Conservation (phyloP, 495 filamentous ascomycete species). For the Cercophora samala region DNA sequence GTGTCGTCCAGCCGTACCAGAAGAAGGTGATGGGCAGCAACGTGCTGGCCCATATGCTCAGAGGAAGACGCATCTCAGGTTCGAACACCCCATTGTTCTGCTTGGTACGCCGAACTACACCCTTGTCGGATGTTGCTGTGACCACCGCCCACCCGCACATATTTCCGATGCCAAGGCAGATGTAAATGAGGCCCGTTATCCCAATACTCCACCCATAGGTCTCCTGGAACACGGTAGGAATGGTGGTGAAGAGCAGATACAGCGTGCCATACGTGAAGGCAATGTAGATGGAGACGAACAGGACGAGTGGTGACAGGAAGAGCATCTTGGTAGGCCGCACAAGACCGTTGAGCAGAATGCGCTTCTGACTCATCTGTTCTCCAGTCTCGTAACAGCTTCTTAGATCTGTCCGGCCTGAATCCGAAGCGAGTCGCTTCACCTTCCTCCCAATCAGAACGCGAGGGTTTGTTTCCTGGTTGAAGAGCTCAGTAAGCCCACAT, state of each 20-base stretch:
- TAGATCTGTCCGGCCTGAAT: slow-evolving; percentile 37
- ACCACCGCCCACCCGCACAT: slow-evolving; percentile 35
- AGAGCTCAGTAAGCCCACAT: slow-evolving; percentile 41
- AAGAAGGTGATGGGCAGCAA: slow-evolving; percentile 46
- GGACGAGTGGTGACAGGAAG: slow-evolving; percentile 60
- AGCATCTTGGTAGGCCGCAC: slow-evolving; percentile 57
- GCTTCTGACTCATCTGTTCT: slow-evolving; percentile 17
- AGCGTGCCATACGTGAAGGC: slow-evolving; percentile 71
- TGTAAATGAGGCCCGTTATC: slow-evolving; percentile 44
- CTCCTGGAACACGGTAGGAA: slow-evolving; percentile 57
- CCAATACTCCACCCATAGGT: slow-evolving; percentile 46
- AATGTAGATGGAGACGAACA: slow-evolving; percentile 68
- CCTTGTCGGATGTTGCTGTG: slow-evolving; percentile 40
- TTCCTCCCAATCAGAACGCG: slow-evolving; percentile 52
- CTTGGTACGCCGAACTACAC: slow-evolving; percentile 38
- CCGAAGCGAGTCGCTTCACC: slow-evolving; percentile 37
- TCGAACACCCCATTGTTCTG: slow-evolving; percentile 53
- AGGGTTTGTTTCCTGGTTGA: slow-evolving; percentile 56
- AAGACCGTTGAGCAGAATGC: slow-evolving; percentile 42
- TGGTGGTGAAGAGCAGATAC: slow-evolving; percentile 73
- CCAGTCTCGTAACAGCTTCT: slow-evolving; percentile 35
- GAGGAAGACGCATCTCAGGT: slow-evolving; percentile 54
- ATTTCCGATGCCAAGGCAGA: slow-evolving; percentile 46
- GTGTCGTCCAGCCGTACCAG: slow-evolving; percentile 46
- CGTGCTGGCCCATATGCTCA: slow-evolving; percentile 37